phyloP scores from a whole-genome alignment of 179 eudicot species.

The Beta macrorhiza region DNA sequence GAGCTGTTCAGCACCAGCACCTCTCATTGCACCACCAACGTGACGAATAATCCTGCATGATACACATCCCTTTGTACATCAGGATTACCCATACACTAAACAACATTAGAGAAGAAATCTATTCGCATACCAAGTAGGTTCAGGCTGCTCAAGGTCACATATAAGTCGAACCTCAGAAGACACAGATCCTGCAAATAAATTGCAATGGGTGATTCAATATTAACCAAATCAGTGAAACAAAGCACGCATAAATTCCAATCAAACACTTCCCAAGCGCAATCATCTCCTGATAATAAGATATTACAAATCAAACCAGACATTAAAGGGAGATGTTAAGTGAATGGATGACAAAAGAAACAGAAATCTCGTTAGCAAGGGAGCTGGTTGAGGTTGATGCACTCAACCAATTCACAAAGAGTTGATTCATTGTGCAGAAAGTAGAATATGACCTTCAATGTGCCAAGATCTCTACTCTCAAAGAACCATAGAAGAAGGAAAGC shows the following conservation, averaged over 20 bases:
- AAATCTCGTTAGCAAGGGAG: background rate
- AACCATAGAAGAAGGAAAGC: background rate
- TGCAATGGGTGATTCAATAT: background rate
- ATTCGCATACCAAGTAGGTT: slow-evolving; percentile 72
- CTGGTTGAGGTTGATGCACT: background rate
- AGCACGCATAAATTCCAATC: background rate
- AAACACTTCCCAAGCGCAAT: background rate
- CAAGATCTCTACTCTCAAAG: background rate
- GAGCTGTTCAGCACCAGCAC: slow-evolving; percentile 90
- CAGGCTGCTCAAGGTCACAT: slow-evolving; percentile 88
- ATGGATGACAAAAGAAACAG: background rate
- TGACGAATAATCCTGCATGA: slow-evolving; percentile 72
- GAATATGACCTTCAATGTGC: background rate
- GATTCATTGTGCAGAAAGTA: background rate
- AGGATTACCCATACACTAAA: background rate
- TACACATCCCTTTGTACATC: slow-evolving; percentile 1
- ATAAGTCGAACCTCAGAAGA: slow-evolving; percentile 83
- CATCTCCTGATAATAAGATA: background rate
- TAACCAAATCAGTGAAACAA: background rate
- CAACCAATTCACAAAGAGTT: background rate
- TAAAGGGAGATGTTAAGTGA: background rate
- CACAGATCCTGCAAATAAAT: slow-evolving; percentile 47
- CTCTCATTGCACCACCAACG: slow-evolving; percentile 91
- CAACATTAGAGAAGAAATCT: background rate
- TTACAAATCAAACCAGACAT: background rate